A percentile compares a stretch with the other conserved stretches of the same genome.
These are phyloP conservation scores for Glomus cerebriforme DNA, from an alignment of 192 early-diverging fungal genomes.

Conservation along the genomic window DNA sequence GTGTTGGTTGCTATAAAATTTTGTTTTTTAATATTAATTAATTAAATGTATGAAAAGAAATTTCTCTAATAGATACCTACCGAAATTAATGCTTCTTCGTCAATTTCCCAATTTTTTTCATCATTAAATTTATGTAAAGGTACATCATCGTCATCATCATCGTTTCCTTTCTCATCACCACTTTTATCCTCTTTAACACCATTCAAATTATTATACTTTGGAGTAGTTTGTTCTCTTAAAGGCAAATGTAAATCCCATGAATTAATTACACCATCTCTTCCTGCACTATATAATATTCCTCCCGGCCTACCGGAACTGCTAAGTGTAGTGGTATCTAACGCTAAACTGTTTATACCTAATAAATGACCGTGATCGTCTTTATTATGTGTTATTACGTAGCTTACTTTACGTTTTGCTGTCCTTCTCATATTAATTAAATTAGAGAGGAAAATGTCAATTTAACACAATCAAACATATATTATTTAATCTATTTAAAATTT, in stretches of 20 bases:
- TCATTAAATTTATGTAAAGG: constrained; percentile 11
- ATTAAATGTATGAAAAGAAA: background rate
- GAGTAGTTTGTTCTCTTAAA: background rate
- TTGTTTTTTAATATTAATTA: background rate
- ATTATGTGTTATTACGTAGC: constrained; percentile 60
- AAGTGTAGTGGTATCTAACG: constrained; percentile 58
- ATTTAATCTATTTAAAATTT: too few relatives aligned
- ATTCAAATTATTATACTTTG: background rate
- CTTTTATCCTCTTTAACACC: background rate
- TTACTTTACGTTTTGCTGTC: constrained; percentile 39
- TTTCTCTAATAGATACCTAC: background rate
- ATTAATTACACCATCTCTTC: constrained; percentile 85
- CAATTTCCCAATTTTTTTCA: constrained; percentile 20
- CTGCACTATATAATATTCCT: constrained; percentile 84
- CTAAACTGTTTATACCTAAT: constrained; percentile 86
- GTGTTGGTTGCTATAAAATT: constrained; percentile 35
- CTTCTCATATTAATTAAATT: constrained; percentile 11
- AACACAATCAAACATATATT: background rate
- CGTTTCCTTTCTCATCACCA: background rate
- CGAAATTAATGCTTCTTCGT: background rate
- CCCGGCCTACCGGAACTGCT: constrained; percentile 38
- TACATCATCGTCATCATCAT: constrained; percentile 9
- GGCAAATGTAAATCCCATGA: constrained; percentile 78
- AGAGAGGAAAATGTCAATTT: too few relatives aligned
- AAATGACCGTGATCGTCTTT: constrained; percentile 67